Percentiles rank a stretch among this genome's conserved stretches.
Conservation (phyloP, 2,329 filamentous ascomycete genomes). For the Escovopsis sp. region DNA sequence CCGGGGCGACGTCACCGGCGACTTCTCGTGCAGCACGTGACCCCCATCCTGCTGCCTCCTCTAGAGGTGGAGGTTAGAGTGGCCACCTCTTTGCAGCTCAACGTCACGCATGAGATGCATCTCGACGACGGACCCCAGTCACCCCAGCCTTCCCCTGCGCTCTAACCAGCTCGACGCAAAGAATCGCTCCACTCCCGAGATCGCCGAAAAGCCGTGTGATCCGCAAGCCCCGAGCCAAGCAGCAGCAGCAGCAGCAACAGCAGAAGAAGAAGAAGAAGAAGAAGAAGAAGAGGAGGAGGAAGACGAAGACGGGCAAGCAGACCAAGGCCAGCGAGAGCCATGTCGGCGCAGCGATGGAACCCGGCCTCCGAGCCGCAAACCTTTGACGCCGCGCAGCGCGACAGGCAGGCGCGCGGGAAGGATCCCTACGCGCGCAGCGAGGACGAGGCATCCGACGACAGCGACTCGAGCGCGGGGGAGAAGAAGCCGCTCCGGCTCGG, state of each 20-base stretch:
- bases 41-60: no score
- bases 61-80: no score
- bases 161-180: background rate
- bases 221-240: no score
- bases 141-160: background rate
- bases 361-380: background rate
- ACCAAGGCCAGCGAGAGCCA: background rate
- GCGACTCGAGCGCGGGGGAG: constrained; percentile 10
- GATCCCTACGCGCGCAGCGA: constrained; percentile 29
- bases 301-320: no score
- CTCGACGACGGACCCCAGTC: background rate
- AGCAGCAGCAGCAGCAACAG: no score
- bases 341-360: constrained; percentile 1
- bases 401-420: constrained; percentile 44
- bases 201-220: no score
- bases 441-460: constrained; percentile 14
- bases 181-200: no score
- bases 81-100: background rate
- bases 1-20: no score
- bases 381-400: constrained; percentile 38
- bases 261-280: background rate
- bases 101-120: background rate
- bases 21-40: no score
- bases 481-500: constrained; percentile 9
- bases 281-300: background rate